Evolutionary conservation across 2,329 filamentous ascomycete genomes (phyloP).

Genomic region (Colletotrichum euphorbiae): DNA sequence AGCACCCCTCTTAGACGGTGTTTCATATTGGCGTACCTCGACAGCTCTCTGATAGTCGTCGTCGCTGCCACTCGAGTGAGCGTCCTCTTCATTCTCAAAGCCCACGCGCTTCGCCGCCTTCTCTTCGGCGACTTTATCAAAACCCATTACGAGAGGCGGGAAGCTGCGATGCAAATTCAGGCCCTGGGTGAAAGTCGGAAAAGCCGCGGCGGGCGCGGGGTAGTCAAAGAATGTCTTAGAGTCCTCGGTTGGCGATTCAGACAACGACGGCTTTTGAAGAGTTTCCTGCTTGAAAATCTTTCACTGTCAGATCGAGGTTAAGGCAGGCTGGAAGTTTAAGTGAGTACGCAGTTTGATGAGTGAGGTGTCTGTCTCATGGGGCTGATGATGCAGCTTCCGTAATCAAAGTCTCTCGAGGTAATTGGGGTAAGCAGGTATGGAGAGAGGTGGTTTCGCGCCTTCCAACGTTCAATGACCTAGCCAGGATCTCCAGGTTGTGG

Average conservation of each 20-base stretch:
- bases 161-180: conserved; percentile 5
- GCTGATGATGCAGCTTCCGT: conserved; percentile 7
- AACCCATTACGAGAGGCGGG: conserved; percentile 5
- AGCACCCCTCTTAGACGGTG: conserved; percentile 4
- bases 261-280: background rate
- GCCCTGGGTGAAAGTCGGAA: conserved; percentile 4
- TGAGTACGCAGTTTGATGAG: conserved; percentile 5
- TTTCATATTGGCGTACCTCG: conserved; percentile 55
- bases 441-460: background rate
- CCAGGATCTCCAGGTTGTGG: conserved; percentile 19
- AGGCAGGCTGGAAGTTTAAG: background rate
- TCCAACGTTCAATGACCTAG: background rate
- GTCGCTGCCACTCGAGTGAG: conserved; percentile 59
- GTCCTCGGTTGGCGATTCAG: background rate
- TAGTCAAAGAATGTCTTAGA: conserved; percentile 15
- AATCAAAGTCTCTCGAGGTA: conserved; percentile 1
- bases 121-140: conserved; percentile 27
- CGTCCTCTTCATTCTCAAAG: conserved; percentile 51
- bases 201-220: conserved; percentile 28
- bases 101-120: conserved; percentile 44
- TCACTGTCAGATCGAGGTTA: conserved; percentile 12
- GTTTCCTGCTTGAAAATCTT: background rate
- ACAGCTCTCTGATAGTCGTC: conserved; percentile 62
- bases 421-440: background rate
- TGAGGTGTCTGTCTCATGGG: background rate